Evolutionary conservation across 2,329 filamentous ascomycete species (phyloP).

Genomic region (Paramyrothecium sp.): DNA sequence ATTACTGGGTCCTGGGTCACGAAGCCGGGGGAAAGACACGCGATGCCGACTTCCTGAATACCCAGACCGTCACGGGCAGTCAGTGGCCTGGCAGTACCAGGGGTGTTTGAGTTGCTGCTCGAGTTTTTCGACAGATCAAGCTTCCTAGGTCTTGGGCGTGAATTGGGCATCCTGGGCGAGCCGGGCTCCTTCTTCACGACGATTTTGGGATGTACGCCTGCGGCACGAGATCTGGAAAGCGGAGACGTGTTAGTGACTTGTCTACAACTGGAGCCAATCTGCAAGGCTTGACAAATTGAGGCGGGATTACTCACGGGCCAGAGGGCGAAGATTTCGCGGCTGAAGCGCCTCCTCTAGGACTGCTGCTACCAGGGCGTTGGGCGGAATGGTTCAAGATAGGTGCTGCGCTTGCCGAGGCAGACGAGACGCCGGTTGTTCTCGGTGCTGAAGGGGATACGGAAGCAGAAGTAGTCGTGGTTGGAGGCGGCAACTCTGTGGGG

Average conservation of each 20-base stretch:
- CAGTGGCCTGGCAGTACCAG: conserved; percentile 68
- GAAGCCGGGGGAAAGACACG: conserved; percentile 93
- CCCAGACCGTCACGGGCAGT: conserved; percentile 76
- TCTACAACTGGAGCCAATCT: too few species aligned
- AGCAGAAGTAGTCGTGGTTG: conserved; percentile 28
- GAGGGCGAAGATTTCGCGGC: conserved; percentile 55
- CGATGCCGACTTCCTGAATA: conserved; percentile 90
- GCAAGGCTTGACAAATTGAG: conserved; percentile 8
- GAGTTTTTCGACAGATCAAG: conserved; percentile 73
- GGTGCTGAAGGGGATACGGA: conserved; percentile 43
- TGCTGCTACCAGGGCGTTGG: conserved; percentile 52
- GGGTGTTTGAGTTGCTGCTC: conserved; percentile 47
- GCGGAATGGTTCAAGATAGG: conserved; percentile 41
- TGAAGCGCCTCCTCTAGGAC: conserved; percentile 43
- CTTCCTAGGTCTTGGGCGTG: conserved; percentile 72
- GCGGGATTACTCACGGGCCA: conserved; percentile 51
- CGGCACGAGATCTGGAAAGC: conserved; percentile 44
- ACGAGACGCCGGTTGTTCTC: conserved; percentile 33
- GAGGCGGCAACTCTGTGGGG: conserved; percentile 46
- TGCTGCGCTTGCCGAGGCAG: conserved; percentile 23
- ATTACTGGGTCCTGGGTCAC: conserved; percentile 95
- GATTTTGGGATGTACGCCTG: conserved; percentile 67
- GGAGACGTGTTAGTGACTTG: not conserved
- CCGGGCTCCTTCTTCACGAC: conserved; percentile 95
- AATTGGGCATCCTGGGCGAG: conserved; percentile 75